phyloP scores from a whole-genome alignment of 139 green algal species.

The Pleodorina starrii region DNA sequence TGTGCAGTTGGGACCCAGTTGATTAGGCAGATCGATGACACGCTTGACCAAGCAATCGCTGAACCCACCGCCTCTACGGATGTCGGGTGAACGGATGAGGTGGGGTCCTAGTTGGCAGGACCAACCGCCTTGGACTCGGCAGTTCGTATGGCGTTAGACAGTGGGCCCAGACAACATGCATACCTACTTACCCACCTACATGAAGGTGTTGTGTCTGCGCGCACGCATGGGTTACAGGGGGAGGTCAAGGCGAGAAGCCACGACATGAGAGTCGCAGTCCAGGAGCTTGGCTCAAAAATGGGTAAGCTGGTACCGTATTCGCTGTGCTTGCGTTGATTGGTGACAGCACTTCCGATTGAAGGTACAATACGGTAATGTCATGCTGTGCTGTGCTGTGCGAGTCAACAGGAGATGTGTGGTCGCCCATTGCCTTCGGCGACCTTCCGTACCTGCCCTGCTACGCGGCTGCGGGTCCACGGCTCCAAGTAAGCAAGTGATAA shows the following conservation, averaged over 20 bases:
- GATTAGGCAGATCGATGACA: too few species aligned
- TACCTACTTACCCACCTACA: too few species aligned
- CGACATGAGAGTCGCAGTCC: not conserved
- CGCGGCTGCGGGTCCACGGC: not conserved
- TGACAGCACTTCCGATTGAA: not conserved
- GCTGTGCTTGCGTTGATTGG: not conserved
- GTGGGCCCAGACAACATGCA: too few species aligned
- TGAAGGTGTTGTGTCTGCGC: not conserved
- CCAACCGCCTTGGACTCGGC: too few species aligned
- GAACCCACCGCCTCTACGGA: too few species aligned
- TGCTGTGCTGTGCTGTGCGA: not conserved
- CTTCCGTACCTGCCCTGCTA: constrained; percentile 19
- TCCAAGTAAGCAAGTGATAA: constrained; percentile 17
- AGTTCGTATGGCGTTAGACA: too few species aligned
- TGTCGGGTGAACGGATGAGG: too few species aligned
- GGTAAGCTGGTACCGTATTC: not conserved
- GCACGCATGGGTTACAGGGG: too few species aligned
- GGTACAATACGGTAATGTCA: too few species aligned
- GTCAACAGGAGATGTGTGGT: not conserved
- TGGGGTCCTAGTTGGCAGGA: too few species aligned
- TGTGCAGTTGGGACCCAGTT: too few species aligned
- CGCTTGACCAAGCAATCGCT: too few species aligned
- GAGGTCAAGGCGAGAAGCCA: constrained; percentile 13
- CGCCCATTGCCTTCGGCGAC: constrained; percentile 9
- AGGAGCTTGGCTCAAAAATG: constrained; percentile 14